Conservation (phyloP, 345 rosid species). For the Conringia planisiliqua region DNA sequence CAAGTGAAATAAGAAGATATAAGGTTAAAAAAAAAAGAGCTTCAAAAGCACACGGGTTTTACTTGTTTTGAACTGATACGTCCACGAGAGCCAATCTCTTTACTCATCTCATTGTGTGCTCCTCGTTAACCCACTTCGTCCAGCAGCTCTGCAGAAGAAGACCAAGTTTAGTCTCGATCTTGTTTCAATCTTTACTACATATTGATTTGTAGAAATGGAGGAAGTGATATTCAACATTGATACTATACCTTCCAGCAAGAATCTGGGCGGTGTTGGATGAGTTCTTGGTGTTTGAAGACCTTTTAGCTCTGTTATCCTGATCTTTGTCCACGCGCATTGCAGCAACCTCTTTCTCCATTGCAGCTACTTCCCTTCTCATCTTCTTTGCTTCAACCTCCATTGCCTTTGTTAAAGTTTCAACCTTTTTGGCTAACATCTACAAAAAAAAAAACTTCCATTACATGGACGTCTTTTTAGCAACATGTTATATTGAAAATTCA, state of each 20-base stretch:
- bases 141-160: slow-evolving; percentile 19
- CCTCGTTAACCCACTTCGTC: slow-evolving; percentile 74
- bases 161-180: not conserved
- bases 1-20: slow-evolving; percentile 18
- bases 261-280: slow-evolving; percentile 72
- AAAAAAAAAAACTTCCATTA: slow-evolving; percentile 9
- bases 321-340: slow-evolving; percentile 95
- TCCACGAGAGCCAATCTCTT: slow-evolving; percentile 5
- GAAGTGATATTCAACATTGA: not conserved
- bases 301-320: slow-evolving; percentile 77
- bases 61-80: slow-evolving; percentile 1
- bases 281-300: slow-evolving; percentile 59
- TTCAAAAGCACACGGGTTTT: slow-evolving; percentile 19
- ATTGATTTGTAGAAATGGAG: not conserved
- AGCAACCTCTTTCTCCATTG: slow-evolving; percentile 99
- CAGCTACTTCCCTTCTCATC: slow-evolving; percentile 99
- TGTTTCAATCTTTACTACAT: not conserved
- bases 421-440: slow-evolving; percentile 93
- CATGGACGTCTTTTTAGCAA: not conserved
- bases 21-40: slow-evolving; percentile 9
- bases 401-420: slow-evolving; percentile 93
- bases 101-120: slow-evolving; percentile 47
- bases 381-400: slow-evolving; percentile 99
- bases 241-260: slow-evolving; percentile 74
- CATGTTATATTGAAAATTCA: slow-evolving; percentile 8